Evolutionary conservation across 176 grass and related monocot genomes (phyloP), one percentile per base, ranked within the genome.

Genomic region (Cenchrus fungigraminus): DNA sequence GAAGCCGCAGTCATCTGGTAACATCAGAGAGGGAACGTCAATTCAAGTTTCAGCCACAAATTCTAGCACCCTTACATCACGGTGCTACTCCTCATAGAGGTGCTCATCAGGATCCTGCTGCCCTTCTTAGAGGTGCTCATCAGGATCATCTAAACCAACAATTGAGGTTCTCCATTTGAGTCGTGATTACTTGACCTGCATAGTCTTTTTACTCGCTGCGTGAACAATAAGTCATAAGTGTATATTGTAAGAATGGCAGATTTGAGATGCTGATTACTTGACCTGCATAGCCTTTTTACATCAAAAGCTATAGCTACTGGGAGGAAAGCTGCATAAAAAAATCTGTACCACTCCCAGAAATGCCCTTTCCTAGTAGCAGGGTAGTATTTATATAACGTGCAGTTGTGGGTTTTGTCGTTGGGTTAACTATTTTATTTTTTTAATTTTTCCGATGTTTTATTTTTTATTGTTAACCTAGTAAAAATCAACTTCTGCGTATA

Each of bases 1-100:
- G 62, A 90, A 90, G 78, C 59, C 72, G 3, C 25, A 25, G 25
- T 25, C 25, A 25, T 25, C 25, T 25, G 25, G 25, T 80, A 80
- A 67, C 11, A 65, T 80, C 15, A 66, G 62, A 80, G 78, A 80
- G 78, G 77, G 78, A 67, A 25, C 66, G 25, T 25, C 25, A 16
- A 80, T 80, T 67, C 46, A 80, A 80, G 78, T 80, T 15, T 80
- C 78, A n/a, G 78, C 46, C 2, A 2, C 62, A 53, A 80, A 80
- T 80, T 80, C 78, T 20, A 40, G 6, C 5, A 34, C 46, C 31
- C 50, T 80, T 25, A 25, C 25, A 10, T 52, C 61, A 0, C 77
- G 19, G 65, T 64, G 13, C 43, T 44, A 6, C 43, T 44, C 43
- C 6, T 31, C 64, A 0, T 50, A 78, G n/a, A 63, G 42, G 0